Base-by-base conservation (phyloP, 176 grass and related monocot genomes). In the Carex scoparia region DNA sequence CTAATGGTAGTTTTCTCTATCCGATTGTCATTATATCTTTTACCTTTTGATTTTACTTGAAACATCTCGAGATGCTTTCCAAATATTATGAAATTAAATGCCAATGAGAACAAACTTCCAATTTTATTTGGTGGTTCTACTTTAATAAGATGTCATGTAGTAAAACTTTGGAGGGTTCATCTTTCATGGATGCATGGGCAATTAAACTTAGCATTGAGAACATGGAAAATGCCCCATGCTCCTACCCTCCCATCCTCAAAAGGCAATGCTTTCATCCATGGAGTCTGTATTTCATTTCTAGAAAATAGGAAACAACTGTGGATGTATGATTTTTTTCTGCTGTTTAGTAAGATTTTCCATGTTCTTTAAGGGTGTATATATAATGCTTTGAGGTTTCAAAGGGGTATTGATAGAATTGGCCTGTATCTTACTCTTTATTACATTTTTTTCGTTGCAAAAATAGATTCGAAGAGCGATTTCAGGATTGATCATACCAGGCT, bases 401-500 rank as follows among this genome's bases (percentile, higher is more conserved):
- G 16, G 27, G 23, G 73, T 77, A 15, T 12, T 15, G 11, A 54
- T 28, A 23, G 71, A 75, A 28, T 76, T 76, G 18, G 23, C 40
- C 40, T 51, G 2, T 51, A 53, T 74, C 40, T 74, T 27, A 62
- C 56, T 62, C 35, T 37, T 64, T 0, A 19, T 81, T 23, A 44
- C 60, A 81, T 15, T 61, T 61, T 42, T 61, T 53, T 51, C 1
- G 9, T 83, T 53, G 60, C 60, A 65, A 80, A 92, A 65, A 60
- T 65, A 98, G 95, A 88, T 86, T 85, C 91, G 10, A 94, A 87
- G 80, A 87, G 79, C 28, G 80, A 51, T 86, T 79, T 93, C 61
- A 93, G 74, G 81, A 87, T 98, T 46, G 89, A 98, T 65, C 93
- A 95, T 89, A 93, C 83, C 72, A 93, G 85, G 75, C 91, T 98